A percentile compares a stretch with the other conserved stretches of the same genome.
Conservation (phyloP, 768 basidiomycete genomes). For the Rickenella mellea region DNA sequence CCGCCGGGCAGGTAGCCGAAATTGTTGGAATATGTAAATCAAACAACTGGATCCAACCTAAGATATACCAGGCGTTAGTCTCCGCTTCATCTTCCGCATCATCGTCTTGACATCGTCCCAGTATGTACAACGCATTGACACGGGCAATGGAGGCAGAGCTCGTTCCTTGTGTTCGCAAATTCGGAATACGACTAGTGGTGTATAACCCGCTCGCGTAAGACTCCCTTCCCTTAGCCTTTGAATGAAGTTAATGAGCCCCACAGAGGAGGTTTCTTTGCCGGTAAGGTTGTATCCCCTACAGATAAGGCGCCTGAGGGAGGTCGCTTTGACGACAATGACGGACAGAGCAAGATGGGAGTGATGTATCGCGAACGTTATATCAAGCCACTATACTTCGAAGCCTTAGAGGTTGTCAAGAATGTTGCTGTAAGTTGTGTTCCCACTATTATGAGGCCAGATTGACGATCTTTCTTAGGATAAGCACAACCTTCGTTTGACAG, state of each 20-base stretch:
- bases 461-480: constrained; percentile 22
- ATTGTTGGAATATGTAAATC: constrained; percentile 46
- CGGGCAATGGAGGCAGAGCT: constrained; percentile 40
- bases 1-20: constrained; percentile 37
- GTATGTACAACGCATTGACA: constrained; percentile 41
- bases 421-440: constrained; percentile 25
- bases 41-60: constrained; percentile 45
- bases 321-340: constrained; percentile 28
- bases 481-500: constrained; percentile 36
- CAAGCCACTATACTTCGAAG: constrained; percentile 31
- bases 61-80: constrained; percentile 45
- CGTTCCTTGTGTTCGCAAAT: constrained; percentile 49
- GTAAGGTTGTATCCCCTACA: constrained; percentile 31
- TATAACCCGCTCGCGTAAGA: constrained; percentile 45
- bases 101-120: constrained; percentile 2
- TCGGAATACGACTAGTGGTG: constrained; percentile 43
- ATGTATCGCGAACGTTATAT: constrained; percentile 39
- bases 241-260: neutral
- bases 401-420: constrained; percentile 28
- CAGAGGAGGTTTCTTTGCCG: constrained; percentile 49
- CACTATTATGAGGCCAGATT: neutral
- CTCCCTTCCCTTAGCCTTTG: neutral
- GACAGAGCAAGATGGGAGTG: constrained; percentile 23
- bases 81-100: constrained; percentile 4
- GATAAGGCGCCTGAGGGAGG: constrained; percentile 25